Conservation (phyloP, 75 land plant species). For the Pinus albicaulis region DNA sequence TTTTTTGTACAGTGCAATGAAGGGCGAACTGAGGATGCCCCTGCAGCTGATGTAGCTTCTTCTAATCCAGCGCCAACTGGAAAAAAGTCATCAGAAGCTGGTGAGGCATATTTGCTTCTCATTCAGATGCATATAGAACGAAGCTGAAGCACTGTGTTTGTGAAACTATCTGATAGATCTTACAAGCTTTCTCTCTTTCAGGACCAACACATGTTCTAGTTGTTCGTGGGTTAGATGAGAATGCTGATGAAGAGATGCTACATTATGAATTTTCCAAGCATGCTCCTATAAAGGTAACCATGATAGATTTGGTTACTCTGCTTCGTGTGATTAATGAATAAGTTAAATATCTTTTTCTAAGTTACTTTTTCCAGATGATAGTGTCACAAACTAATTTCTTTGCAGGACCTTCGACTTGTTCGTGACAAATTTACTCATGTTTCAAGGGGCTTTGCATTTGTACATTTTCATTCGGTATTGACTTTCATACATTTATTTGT, state of each 20-base stretch:
- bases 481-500: not conserved
- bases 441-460: conserved; percentile 96
- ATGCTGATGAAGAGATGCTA: conserved; percentile 96
- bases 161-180: too few species aligned
- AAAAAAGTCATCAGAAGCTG: conserved; percentile 73
- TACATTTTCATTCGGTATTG: conserved; percentile 93
- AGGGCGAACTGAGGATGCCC: conserved; percentile 83
- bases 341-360: not conserved
- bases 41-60: conserved; percentile 74
- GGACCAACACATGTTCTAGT: conserved; percentile 96
- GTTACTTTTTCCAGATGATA: too few species aligned
- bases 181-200: conserved; percentile 18
- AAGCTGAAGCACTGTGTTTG: too few species aligned
- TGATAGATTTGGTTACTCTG: not conserved
- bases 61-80: conserved; percentile 47
- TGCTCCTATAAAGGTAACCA: conserved; percentile 90
- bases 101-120: conserved; percentile 26
- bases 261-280: conserved; percentile 97
- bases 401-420: conserved; percentile 96
- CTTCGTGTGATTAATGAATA: too few species aligned
- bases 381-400: not conserved
- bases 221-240: conserved; percentile 95
- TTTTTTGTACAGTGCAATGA: conserved; percentile 78
- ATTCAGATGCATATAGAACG: not conserved
- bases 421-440: conserved; percentile 96